Evolutionary conservation across 2,329 filamentous ascomycete genomes (phyloP), one percentile per base, ranked within the genome.

Genomic region (Helotiales sp.): DNA sequence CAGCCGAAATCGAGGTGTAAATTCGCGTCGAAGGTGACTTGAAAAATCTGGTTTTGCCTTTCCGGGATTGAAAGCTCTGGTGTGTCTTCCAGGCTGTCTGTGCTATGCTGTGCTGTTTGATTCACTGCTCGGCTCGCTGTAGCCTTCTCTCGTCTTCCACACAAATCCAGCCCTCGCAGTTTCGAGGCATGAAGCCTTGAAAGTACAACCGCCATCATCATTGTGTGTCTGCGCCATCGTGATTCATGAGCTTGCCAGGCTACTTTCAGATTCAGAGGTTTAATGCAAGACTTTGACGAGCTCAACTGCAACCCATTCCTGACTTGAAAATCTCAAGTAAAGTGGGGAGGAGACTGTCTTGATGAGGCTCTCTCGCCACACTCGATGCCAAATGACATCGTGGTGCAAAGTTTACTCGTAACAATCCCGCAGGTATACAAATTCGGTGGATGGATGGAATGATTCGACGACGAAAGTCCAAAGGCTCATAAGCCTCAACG

Each of bases 391-490:
- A 50, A 54, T 62, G 55, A 59, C 54, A 47, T 56, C 63, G 49
- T 60, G 57, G 59, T 54, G 51, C 54, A 59, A 59, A 63, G 51
- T 42, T 61, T 52, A 53, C 61, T 60, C 56, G 61, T 48, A 54
- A 66, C 60, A 54, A 67, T 53, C 55, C 64, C 66, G 68, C 60
- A 51, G 62, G 57, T 62, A 64, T 50, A 66, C 64, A 59, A 55
- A 62, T 63, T 66, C 62, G 66, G 53, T 53, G n/a, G n/a, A 58
- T 58, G 56, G 60, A 62, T 64, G 57, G 82, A 78, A 82, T 86
- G 87, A 82, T 85, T 86, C 85, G 82, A 83, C 85, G 82, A 83
- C 80, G 78, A 82, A 87, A 89, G 82, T 86, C 86, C 84, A 82
- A 81, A 82, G 85, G 81, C 77, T 72, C 76, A 74, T 78, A 76